Conservation (phyloP, 2,329 filamentous ascomycete genomes). For the Fusarium mexicanum region DNA sequence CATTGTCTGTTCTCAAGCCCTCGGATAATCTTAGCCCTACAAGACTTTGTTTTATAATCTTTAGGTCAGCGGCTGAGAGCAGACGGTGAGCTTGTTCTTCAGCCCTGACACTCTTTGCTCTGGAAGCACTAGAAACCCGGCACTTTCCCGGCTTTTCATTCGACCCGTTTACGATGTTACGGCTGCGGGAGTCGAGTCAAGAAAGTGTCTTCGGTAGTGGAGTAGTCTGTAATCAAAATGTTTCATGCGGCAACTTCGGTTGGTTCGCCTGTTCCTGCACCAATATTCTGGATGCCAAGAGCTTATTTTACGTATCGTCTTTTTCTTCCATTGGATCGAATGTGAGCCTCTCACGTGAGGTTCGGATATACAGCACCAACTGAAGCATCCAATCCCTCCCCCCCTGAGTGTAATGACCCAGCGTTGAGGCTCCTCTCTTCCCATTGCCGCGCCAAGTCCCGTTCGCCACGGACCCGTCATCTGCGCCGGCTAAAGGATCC, state of each 20-base stretch:
- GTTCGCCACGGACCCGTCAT: conserved; percentile 4
- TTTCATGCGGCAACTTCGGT: conserved; percentile 16
- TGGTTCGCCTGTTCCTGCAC: not conserved
- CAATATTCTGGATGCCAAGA: not conserved
- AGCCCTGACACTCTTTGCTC: not conserved
- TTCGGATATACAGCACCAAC: not conserved
- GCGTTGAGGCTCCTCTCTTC: not conserved
- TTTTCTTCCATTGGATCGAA: not conserved
- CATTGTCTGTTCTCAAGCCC: conserved; percentile 11
- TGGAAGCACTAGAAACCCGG: not conserved
- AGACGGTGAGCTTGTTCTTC: not conserved
- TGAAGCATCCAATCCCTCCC: not conserved
- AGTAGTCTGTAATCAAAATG: not conserved
- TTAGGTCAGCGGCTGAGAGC: not conserved
- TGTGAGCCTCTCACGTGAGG: not conserved
- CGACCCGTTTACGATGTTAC: not conserved
- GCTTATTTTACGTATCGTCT: not conserved
- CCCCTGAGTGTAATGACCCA: not conserved
- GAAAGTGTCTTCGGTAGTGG: conserved; percentile 16
- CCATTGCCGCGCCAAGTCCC: not conserved
- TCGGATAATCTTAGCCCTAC: not conserved
- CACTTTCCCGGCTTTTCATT: not conserved
- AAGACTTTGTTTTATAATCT: not conserved
- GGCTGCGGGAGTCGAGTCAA: not conserved
- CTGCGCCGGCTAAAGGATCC: not conserved